Conservation (phyloP, 257 asterid genomes). For the Forsythia viridissima region DNA sequence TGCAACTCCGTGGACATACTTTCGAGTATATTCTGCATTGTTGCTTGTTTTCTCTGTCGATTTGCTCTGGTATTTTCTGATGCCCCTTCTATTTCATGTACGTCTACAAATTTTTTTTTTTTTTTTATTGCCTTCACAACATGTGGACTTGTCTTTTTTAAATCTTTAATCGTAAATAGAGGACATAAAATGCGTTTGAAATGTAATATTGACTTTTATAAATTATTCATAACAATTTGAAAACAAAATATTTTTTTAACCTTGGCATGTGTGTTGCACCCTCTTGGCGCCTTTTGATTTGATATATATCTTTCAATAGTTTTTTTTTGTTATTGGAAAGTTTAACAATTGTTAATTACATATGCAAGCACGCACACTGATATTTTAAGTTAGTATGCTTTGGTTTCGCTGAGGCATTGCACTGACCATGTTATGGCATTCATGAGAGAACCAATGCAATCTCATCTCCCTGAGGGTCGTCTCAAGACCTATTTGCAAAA, state of each 20-base stretch:
- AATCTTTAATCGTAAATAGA: background rate
- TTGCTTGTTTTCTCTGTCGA: conserved; percentile 73
- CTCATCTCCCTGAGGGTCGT: background rate
- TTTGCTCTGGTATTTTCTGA: conserved; percentile 68
- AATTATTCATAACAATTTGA: background rate
- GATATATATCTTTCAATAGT: background rate
- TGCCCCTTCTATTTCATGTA: conserved; percentile 16
- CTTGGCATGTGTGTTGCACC: conserved; percentile 3
- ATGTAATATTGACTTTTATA: background rate
- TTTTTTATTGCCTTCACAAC: background rate
- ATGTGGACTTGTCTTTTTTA: background rate
- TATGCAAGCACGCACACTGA: background rate
- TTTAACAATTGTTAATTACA: background rate
- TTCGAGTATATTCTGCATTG: conserved; percentile 85
- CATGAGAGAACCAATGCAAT: background rate
- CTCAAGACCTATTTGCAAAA: background rate
- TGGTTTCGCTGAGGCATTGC: background rate
- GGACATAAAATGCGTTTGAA: background rate
- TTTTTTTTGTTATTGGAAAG: background rate
- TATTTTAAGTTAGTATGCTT: background rate
- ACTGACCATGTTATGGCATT: conserved; percentile 2
- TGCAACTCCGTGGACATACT: conserved; percentile 79
- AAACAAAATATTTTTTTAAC: conserved; percentile 4
- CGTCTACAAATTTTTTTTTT: background rate
- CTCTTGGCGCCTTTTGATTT: background rate